These are phyloP conservation scores for Penicillium occitanis DNA, from an alignment of 2,329 filamentous ascomycete species.

Conservation along the genomic window DNA sequence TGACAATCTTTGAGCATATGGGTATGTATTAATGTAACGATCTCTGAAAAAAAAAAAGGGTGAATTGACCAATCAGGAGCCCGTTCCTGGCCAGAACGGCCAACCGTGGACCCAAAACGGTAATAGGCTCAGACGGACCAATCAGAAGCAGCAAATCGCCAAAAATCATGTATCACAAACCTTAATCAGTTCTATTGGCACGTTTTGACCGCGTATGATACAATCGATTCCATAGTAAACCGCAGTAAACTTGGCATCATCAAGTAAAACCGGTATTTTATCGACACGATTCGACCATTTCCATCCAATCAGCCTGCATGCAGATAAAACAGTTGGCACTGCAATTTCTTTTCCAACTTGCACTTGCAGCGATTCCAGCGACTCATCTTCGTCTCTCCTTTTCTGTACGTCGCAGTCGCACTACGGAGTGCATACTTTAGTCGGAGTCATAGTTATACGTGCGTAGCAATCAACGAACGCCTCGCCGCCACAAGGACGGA, in stretches of 20 bases:
- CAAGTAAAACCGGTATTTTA: background rate
- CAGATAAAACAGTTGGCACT: background rate
- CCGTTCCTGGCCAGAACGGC: background rate
- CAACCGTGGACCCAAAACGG: background rate
- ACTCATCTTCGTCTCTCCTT: background rate
- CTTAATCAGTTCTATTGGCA: background rate
- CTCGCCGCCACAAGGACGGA: background rate
- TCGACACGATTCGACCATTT: background rate
- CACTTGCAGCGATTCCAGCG: no score
- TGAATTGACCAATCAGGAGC: background rate
- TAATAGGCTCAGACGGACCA: background rate
- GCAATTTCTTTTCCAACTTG: background rate
- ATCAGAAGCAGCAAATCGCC: background rate
- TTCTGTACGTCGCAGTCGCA: background rate
- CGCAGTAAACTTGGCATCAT: background rate
- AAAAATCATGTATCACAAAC: conserved; percentile 1
- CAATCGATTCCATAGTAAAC: background rate
- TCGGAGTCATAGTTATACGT: background rate
- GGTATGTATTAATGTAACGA: background rate
- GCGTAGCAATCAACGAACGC: background rate
- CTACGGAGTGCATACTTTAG: background rate
- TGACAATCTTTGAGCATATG: background rate
- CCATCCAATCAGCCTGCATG: background rate
- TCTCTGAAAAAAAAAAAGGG: background rate
- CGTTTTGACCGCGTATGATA: background rate